A percentile compares a stretch with the other conserved stretches of the same genome.
Evolutionary conservation across 164 flowering plant species (phyloP).

Genomic region (Vitis cinerea): DNA sequence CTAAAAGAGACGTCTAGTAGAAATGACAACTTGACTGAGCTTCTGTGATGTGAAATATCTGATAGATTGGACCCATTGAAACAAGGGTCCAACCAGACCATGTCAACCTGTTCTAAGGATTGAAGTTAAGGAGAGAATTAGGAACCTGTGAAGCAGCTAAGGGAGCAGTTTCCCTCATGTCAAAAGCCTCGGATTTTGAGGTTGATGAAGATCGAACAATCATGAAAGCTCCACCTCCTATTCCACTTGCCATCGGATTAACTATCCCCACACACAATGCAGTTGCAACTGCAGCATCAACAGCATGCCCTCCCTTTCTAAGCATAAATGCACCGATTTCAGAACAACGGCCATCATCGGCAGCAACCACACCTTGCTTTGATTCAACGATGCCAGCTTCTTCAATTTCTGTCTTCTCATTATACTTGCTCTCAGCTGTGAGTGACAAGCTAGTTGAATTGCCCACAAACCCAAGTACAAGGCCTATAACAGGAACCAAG

Average conservation of each 20-base stretch:
- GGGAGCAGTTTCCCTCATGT: constrained; percentile 93
- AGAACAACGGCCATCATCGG: constrained; percentile 85
- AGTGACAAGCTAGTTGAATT: constrained; percentile 7
- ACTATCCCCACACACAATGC: constrained; percentile 88
- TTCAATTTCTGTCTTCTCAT: constrained; percentile 4
- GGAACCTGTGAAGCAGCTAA: constrained; percentile 73
- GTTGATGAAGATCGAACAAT: constrained; percentile 54
- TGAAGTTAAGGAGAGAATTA: neutral
- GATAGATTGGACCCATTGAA: constrained; percentile 4
- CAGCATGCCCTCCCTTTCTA: constrained; percentile 70
- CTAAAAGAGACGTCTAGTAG: neutral
- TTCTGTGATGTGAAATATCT: neutral
- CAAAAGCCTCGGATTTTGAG: constrained; percentile 51
- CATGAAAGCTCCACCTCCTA: constrained; percentile 96
- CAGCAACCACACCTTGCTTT: constrained; percentile 72
- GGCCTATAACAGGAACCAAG: constrained; percentile 9
- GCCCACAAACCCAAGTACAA: constrained; percentile 2
- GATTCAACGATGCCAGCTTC: constrained; percentile 49
- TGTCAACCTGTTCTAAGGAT: neutral
- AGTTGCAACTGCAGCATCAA: constrained; percentile 90
- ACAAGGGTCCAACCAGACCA: neutral
- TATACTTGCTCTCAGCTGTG: constrained; percentile 9
- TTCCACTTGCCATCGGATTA: constrained; percentile 75
- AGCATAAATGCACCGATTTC: constrained; percentile 60
- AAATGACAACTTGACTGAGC: neutral